These are phyloP conservation scores for Rhizopogon roseolus DNA, from an alignment of 768 basidiomycete genomes.

Conservation along the genomic window DNA sequence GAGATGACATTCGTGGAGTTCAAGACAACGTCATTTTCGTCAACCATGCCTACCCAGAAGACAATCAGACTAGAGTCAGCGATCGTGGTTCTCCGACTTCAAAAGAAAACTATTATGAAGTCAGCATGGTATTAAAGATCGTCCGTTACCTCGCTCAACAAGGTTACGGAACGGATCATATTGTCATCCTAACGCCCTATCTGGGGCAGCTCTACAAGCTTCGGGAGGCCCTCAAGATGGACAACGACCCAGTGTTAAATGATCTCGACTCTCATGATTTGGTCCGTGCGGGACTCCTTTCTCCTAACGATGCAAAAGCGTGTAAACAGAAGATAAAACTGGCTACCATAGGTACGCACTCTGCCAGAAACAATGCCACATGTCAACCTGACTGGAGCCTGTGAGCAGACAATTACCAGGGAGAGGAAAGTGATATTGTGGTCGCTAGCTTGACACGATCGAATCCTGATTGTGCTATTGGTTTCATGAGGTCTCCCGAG, in stretches of 20 bases:
- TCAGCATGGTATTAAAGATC: slow-evolving; percentile 54
- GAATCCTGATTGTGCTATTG: slow-evolving; percentile 48
- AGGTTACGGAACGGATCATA: slow-evolving; percentile 51
- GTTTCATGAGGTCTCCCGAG: slow-evolving; percentile 62
- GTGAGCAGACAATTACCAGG: slow-evolving; percentile 58
- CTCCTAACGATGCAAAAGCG: slow-evolving; percentile 34
- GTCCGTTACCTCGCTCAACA: slow-evolving; percentile 58
- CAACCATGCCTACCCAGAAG: slow-evolving; percentile 49
- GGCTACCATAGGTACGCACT: slow-evolving; percentile 50
- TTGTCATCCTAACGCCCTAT: slow-evolving; percentile 62
- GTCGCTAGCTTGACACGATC: slow-evolving; percentile 53
- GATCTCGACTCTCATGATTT: slow-evolving; percentile 56
- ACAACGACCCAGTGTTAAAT: slow-evolving; percentile 50
- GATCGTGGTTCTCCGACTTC: slow-evolving; percentile 43
- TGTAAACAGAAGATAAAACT: slow-evolving; percentile 44
- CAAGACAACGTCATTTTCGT: slow-evolving; percentile 54
- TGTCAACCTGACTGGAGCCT: background rate
- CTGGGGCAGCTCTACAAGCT: slow-evolving; percentile 53
- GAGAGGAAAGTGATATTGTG: slow-evolving; percentile 65
- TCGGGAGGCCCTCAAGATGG: slow-evolving; percentile 31
- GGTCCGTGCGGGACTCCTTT: slow-evolving; percentile 47
- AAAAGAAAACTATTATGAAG: slow-evolving; percentile 53
- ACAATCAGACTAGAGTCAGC: slow-evolving; percentile 28
- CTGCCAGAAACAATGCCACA: background rate
- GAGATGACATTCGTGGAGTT: slow-evolving; percentile 46